Evolutionary conservation across 352 stramenopile species (phyloP), one percentile per base, ranked within the genome.

Genomic region (Thraustochytrium striatum): DNA sequence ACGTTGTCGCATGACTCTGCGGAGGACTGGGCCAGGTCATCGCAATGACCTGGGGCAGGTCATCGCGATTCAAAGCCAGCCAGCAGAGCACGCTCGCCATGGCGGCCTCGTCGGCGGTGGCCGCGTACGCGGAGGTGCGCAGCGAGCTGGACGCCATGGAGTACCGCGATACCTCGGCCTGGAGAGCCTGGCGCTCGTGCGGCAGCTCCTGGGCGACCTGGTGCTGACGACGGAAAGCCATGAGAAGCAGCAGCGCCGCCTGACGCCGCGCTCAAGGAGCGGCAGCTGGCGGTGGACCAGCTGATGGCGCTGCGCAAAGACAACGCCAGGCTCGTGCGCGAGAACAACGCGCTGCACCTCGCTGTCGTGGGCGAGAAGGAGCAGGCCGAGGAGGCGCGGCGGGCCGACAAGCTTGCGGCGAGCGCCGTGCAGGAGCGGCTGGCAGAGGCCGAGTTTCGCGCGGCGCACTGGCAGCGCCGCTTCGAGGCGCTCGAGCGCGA

Each of bases 161-260:
- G 69, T 86, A 86, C 81, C 59, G 84, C 72, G 83, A 86, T 80
- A 72, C 19, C 81, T 86, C n/a, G 82, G 81, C 16, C 44, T 80
- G 1, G 83, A 86, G 47, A 85, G 81, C 28, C 50, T 86, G n/a
- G 57, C 61, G 53, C 57, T 87, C 21, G 82, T 87, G 35, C 70
- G 83, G 33, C 35, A 50, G 32, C 61, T 87, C 9, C 86, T 87
- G 33, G 57, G 57, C 9, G 84, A 87, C 55, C 72, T 87, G 44
- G 82, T 87, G 33, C 82, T 78, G 28, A 87, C 84, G 2, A 87
- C 84, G 16, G 81, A 86, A 39, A 86, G 83, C 81, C 86, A 87
- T 69, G 84, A 87, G 28, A 75, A 82, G 38, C 72, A 87, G 55
- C 83, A 87, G 38, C 38, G 50, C 30, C 78, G 81, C 50, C 53